Conservation (phyloP, 805 yeast genomes). For the Candida railenensis region DNA sequence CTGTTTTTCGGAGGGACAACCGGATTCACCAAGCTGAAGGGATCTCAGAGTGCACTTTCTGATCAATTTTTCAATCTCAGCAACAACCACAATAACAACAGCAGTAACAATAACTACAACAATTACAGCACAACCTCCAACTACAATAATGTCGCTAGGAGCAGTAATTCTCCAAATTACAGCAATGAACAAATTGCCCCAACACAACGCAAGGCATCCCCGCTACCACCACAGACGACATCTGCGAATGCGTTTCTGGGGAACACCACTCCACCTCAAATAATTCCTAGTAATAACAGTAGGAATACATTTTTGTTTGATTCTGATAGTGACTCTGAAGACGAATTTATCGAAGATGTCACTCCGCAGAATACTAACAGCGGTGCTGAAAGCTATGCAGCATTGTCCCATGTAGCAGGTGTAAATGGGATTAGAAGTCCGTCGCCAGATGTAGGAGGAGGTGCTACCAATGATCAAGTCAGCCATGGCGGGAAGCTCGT, state of each 20-base stretch:
- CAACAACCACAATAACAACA: constrained; percentile 1
- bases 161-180: background rate
- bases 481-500: constrained; percentile 17
- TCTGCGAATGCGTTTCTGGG: constrained; percentile 43
- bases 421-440: constrained; percentile 34
- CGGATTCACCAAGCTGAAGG: constrained; percentile 8
- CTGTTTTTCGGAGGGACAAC: constrained; percentile 31
- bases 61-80: constrained; percentile 1
- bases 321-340: constrained; percentile 36
- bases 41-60: constrained; percentile 18
- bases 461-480: constrained; percentile 1
- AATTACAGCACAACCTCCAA: background rate
- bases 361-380: constrained; percentile 7
- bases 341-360: constrained; percentile 24
- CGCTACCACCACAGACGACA: constrained; percentile 43
- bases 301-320: constrained; percentile 34
- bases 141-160: background rate
- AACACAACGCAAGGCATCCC: constrained; percentile 35
- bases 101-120: background rate
- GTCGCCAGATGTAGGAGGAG: constrained; percentile 18
- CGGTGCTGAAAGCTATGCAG: constrained; percentile 37
- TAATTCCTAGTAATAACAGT: background rate
- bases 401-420: constrained; percentile 53
- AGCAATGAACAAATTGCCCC: constrained; percentile 11
- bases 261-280: constrained; percentile 22